Conservation (phyloP, 2,329 filamentous ascomycete species). For the Diaporthe citrichinensis region DNA sequence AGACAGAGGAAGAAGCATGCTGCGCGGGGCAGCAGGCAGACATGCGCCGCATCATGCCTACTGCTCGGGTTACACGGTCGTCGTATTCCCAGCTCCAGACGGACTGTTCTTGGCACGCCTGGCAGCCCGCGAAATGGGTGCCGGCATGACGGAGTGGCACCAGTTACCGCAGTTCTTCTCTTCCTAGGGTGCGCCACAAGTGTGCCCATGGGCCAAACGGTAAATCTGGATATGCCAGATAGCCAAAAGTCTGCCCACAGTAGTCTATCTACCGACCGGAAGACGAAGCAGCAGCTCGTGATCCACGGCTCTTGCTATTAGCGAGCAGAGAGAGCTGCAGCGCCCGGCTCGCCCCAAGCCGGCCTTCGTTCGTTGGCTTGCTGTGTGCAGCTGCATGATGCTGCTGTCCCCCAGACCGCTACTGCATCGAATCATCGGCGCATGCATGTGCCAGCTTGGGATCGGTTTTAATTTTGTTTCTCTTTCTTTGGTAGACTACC, state of each 20-base stretch:
- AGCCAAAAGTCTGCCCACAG: not conserved
- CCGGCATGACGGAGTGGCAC: constrained; percentile 25
- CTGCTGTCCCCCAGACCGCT: constrained; percentile 14
- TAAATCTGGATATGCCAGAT: not conserved
- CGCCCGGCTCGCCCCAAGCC: constrained; percentile 1
- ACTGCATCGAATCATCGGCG: constrained; percentile 16
- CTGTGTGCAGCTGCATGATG: constrained; percentile 8
- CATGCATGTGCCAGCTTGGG: constrained; percentile 16
- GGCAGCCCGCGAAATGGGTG: constrained; percentile 23
- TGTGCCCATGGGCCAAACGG: not conserved
- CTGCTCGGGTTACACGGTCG: constrained; percentile 23
- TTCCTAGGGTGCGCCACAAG: not conserved
- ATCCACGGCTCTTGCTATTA: not conserved
- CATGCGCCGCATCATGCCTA: not conserved
- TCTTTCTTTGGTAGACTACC: constrained; percentile 1
- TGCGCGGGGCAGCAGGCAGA: not conserved
- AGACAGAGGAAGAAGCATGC: constrained; percentile 3
- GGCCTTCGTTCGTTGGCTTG: not conserved
- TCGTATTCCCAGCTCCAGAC: constrained; percentile 4
- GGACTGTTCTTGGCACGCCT: not conserved
- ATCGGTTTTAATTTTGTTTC: not conserved
- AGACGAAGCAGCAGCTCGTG: not conserved
- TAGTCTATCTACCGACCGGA: not conserved
- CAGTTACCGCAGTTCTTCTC: not conserved
- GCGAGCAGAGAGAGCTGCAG: constrained; percentile 2